Conservation (phyloP, 768 basidiomycete genomes). For the Kwoniella newhampshirensis region DNA sequence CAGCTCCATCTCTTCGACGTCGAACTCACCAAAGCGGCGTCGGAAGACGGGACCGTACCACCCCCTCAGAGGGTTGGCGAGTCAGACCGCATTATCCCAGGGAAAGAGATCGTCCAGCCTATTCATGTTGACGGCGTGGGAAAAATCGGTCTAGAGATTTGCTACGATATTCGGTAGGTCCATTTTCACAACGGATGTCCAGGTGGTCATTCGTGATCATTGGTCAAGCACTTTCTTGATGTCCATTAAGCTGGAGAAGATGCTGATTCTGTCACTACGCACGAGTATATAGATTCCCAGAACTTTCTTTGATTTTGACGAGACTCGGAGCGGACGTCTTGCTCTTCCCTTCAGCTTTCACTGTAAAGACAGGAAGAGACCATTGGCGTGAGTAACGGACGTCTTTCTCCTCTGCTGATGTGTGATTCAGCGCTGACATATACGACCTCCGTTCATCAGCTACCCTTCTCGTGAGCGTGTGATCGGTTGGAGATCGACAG, state of each 20-base stretch:
- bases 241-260: neutral
- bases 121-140: constrained; percentile 32
- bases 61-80: constrained; percentile 41
- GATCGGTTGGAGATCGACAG: neutral
- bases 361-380: constrained; percentile 47
- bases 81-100: constrained; percentile 35
- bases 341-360: constrained; percentile 48
- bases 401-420: too few relatives aligned
- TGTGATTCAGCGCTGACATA: too few relatives aligned
- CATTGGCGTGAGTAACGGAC: constrained; percentile 51
- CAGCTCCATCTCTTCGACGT: constrained; percentile 51
- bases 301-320: constrained; percentile 40
- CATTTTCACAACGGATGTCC: too few relatives aligned
- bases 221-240: too few relatives aligned
- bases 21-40: constrained; percentile 30
- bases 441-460: constrained; percentile 13
- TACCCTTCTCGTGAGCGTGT: constrained; percentile 26
- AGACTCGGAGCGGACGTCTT: constrained; percentile 40
- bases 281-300: constrained; percentile 37
- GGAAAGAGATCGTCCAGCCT: constrained; percentile 31
- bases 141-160: constrained; percentile 47
- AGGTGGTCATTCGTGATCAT: too few relatives aligned
- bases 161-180: constrained; percentile 47
- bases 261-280: neutral
- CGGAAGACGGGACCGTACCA: constrained; percentile 15